Evolutionary conservation across 768 basidiomycete genomes (phyloP), one percentile per base, ranked within the genome.

Genomic region (Daedalea quercina): DNA sequence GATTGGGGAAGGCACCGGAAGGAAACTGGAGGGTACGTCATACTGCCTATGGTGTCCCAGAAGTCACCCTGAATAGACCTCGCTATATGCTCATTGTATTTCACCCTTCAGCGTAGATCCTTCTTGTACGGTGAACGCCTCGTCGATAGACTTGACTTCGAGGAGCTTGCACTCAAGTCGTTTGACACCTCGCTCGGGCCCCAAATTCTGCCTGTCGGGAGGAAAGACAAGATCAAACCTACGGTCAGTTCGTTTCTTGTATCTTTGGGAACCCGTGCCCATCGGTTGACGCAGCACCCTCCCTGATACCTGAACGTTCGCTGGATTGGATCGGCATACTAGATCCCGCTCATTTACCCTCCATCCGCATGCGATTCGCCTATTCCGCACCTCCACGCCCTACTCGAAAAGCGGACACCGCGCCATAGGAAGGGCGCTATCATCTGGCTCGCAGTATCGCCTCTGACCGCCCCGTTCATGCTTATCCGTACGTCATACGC

Each of bases 401-500:
- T 87, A 26, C 66, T 87, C 24, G 70, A 72, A 44, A 69, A 70
- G 52, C 78, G 85, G 23, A 77, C 75, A 35, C 85, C 87, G 13
- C 74, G 69, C 19, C 89, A 92, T 69, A 73, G 73, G 58, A 79
- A 73, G 60, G 84, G 87, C 1, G 82, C 87, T 58, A 79, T 71
- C 56, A 65, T 74, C 2, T 92, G 86, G 85, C 73, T 84, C 69
- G 52, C 78, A 4, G 63, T 85, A 34, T 72, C 84, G 23, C 90
- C 89, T 1, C 62, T 91, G 17, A 91, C 87, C 3, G 72, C 81
- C n/a, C 89, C 89, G 1, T 81, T 92, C 59, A 76, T 78, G 70
- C 62, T 92, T 48, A 78, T 92, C 58, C 90, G 89, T 90, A 62
- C 52, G 89, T 68, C 28, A 42, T 9, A 7, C n/a, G 19, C 8